Evolutionary conservation across 2,329 filamentous ascomycete genomes (phyloP).

Genomic region (Biscogniauxia sp.): DNA sequence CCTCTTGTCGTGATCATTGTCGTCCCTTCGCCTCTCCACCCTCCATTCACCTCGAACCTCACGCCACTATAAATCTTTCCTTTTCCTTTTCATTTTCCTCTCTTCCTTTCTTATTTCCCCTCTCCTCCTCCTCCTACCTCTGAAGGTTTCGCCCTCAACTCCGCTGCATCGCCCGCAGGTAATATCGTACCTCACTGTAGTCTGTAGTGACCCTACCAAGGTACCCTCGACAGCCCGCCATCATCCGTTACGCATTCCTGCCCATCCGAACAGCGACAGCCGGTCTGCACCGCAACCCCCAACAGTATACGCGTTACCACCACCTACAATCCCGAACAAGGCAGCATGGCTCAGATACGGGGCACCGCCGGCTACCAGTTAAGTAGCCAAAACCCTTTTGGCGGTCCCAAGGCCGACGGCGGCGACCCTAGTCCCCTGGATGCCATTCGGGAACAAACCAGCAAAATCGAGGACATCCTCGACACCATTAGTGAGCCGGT

Average conservation of each 20-base stretch:
- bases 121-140: background rate
- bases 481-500: constrained; percentile 85
- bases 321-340: background rate
- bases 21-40: background rate
- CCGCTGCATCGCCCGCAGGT: background rate
- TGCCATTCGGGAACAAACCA: constrained; percentile 88
- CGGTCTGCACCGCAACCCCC: constrained; percentile 20
- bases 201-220: too few species aligned
- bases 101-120: background rate
- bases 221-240: constrained; percentile 2
- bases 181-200: background rate
- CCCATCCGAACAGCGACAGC: constrained; percentile 17
- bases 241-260: background rate
- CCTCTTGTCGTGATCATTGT: constrained; percentile 5
- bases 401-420: constrained; percentile 57
- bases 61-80: background rate
- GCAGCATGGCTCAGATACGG: constrained; percentile 49
- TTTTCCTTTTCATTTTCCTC: background rate
- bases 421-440: constrained; percentile 78
- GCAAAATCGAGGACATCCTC: constrained; percentile 94
- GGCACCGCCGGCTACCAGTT: constrained; percentile 81
- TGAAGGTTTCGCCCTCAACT: constrained; percentile 4
- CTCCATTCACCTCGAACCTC: background rate
- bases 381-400: constrained; percentile 71
- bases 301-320: constrained; percentile 9